Percentiles rank a stretch among this genome's conserved stretches.
Evolutionary conservation across 495 filamentous ascomycete genomes (phyloP).

Genomic region (Tuber umbilicatum): DNA sequence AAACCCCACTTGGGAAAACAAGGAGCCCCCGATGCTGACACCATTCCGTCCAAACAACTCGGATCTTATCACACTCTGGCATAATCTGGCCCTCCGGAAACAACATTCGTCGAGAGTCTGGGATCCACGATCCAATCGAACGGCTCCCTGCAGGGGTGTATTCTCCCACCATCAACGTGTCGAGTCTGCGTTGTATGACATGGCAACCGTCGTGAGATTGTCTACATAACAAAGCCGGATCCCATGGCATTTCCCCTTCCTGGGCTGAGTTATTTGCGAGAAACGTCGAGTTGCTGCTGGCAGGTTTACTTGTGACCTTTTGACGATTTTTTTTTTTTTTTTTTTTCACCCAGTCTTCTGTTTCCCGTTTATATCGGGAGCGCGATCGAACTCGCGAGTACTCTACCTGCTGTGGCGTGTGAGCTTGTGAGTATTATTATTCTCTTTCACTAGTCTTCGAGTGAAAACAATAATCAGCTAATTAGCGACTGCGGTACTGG

Average conservation of each 20-base stretch:
- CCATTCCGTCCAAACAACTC: neutral
- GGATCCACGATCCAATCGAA: constrained; percentile 1
- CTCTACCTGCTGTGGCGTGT: neutral
- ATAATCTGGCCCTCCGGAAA: neutral
- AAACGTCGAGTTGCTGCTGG: neutral
- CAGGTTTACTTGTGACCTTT: neutral
- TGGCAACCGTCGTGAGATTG: neutral
- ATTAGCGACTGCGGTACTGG: neutral
- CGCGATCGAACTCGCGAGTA: neutral
- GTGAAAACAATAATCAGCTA: neutral
- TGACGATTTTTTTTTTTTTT: neutral
- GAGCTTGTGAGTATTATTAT: neutral
- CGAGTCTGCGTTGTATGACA: neutral
- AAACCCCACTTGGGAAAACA: neutral
- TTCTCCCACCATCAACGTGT: constrained; percentile 1
- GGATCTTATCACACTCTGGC: neutral
- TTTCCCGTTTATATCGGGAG: neutral
- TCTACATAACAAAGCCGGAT: neutral
- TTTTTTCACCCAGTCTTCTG: neutral
- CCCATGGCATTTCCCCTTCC: neutral
- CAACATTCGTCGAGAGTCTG: neutral
- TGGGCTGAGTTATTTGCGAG: neutral
- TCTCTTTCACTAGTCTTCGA: neutral
- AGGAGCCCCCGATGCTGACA: neutral
- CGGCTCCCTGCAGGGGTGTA: neutral